phyloP scores from a whole-genome alignment of 2,329 filamentous ascomycete species.

The Eurotiales sp. region DNA sequence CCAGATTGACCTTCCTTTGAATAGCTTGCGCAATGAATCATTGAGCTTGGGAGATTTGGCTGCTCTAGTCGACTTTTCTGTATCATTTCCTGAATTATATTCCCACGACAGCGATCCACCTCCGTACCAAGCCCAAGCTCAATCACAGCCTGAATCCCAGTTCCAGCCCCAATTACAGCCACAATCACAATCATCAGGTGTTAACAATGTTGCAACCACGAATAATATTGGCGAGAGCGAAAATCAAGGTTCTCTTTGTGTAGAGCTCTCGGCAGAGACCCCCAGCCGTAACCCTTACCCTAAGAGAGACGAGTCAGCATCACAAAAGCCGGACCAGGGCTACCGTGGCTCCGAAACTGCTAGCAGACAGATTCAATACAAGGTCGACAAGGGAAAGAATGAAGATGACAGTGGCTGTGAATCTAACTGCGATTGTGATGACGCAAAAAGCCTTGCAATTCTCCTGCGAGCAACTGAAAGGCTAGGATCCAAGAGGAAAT shows the following conservation, averaged over 20 bases:
- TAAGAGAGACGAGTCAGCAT: not conserved
- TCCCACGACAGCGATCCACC: constrained; percentile 12
- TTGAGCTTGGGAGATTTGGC: constrained; percentile 31
- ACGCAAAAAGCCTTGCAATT: constrained; percentile 15
- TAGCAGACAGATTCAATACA: not conserved
- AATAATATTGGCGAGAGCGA: too few relatives aligned
- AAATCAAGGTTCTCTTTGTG: not conserved
- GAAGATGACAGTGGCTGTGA: constrained; percentile 10
- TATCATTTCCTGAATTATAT: constrained; percentile 19
- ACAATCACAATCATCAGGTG: not conserved
- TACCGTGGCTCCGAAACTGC: not conserved
- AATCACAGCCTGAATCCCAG: constrained; percentile 2
- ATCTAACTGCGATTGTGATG: constrained; percentile 10
- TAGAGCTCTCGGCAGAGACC: not conserved
- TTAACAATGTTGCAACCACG: too few relatives aligned
- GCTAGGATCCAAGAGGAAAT: too few relatives aligned
- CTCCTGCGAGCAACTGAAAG: constrained; percentile 13
- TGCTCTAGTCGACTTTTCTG: constrained; percentile 31
- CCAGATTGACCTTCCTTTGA: constrained; percentile 23
- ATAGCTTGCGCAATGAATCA: constrained; percentile 7
- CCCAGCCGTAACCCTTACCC: not conserved
- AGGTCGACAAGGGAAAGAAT: constrained; percentile 2
- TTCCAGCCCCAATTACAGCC: not conserved
- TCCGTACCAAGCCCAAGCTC: constrained; percentile 12
- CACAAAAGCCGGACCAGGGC: not conserved